Evolutionary conservation across 495 filamentous ascomycete species (phyloP), one percentile per base, ranked within the genome.

Genomic region (Penicillium samsonianum): DNA sequence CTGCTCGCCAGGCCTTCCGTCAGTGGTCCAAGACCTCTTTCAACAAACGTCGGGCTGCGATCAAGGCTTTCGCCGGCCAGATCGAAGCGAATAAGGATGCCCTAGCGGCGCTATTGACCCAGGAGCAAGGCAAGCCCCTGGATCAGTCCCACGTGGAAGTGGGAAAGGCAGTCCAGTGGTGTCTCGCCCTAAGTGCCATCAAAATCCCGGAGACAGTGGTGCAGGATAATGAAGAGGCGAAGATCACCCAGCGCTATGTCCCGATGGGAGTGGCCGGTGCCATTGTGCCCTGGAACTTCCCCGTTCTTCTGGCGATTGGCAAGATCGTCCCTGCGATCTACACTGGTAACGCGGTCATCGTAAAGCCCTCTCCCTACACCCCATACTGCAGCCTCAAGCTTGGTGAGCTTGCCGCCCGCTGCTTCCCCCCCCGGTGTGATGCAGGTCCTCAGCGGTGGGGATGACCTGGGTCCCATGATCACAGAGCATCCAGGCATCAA

Each of bases 361-460:
- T 86, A n/a, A 87, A 87, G 70, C 80, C 82, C 2, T 84, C 81
- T 20, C 83, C 84, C 0, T 87, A 84, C 70, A 88, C 87, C 0
- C 87, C 87, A 0, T 90, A 90, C 77, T 81, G 81, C 45, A 80
- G 72, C 37, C 74, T 89, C 51, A 88, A 88, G 61, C 73, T 85
- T 50, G 80, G 73, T 53, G 87, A 90, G 68, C 72, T 91, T 11
- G 80, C 73, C n/a, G 79, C 81, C 43, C 67, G 74, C 0, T 73
- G 86, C 59, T 81, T 89, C n/a, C 57, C 87, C 87, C 0, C 82
- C 83, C 0, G 88, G 87, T 47, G 80, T 91, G 9, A 62, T 91
- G n/a, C 86, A 89, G 59, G 85, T 75, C 16, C 62, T 91, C 31
- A 86, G 83, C 64, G 88, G 87, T 19, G 85, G 80, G 53, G 85